phyloP scores from a whole-genome alignment of 805 yeast species.

The Ogataea pini region DNA sequence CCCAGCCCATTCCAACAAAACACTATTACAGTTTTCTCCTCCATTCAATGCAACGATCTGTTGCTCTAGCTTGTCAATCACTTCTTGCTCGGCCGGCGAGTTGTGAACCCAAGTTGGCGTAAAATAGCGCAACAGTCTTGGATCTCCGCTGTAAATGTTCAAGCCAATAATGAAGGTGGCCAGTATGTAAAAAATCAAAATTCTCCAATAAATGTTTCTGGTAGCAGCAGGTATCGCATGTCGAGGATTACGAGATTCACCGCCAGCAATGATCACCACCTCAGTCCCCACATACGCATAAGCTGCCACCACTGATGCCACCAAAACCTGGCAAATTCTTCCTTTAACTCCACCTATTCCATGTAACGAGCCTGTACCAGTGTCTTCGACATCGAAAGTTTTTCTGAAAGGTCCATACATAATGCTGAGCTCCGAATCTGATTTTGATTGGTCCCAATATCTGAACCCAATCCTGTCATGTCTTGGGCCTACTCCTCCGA shows the following conservation, averaged over 20 bases:
- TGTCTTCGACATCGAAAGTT: constrained; percentile 63
- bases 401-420: constrained; percentile 77
- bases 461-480: constrained; percentile 58
- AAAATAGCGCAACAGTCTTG: constrained; percentile 60
- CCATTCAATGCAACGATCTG: constrained; percentile 29
- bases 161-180: constrained; percentile 70
- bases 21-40: constrained; percentile 29
- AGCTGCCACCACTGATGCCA: constrained; percentile 63
- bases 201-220: constrained; percentile 70
- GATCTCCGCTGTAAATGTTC: constrained; percentile 77
- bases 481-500: constrained; percentile 53
- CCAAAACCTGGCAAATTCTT: constrained; percentile 56
- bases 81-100: constrained; percentile 18
- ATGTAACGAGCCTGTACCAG: constrained; percentile 49
- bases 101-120: constrained; percentile 31
- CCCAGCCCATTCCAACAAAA: constrained; percentile 35
- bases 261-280: constrained; percentile 79
- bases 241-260: constrained; percentile 83
- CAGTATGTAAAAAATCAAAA: constrained; percentile 62
- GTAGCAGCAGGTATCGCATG: constrained; percentile 77
- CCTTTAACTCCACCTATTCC: constrained; percentile 68
- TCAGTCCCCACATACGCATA: constrained; percentile 84
- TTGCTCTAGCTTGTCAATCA: constrained; percentile 14
- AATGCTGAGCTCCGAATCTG: constrained; percentile 46
- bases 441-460: constrained; percentile 62